Percentiles rank a stretch among this genome's conserved stretches.
Conservation (phyloP, 2,329 filamentous ascomycete genomes). For the Beauveria caledonica region DNA sequence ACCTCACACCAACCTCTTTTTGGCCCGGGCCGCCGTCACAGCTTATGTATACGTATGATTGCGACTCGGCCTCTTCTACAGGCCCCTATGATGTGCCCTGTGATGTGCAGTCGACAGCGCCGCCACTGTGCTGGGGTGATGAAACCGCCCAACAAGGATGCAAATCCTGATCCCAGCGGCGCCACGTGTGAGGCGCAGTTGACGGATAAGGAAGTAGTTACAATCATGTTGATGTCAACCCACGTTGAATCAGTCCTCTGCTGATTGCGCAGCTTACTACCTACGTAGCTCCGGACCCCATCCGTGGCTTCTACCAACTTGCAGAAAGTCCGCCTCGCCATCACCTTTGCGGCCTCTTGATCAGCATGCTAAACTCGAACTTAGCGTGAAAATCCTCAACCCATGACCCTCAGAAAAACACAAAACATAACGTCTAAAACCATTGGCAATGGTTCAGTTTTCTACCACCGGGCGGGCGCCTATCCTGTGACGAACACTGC, state of each 20-base stretch:
- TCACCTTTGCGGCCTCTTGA: too few relatives aligned
- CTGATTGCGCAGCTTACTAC: too few relatives aligned
- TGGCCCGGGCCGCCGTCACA: background rate
- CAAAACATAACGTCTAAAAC: background rate
- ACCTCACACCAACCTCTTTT: background rate
- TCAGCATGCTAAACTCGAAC: background rate
- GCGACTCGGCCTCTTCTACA: background rate
- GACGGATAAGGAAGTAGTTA: too few relatives aligned
- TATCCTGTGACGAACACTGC: background rate
- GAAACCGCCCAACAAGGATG: slow-evolving; percentile 4
- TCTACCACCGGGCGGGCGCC: background rate
- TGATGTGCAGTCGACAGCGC: background rate
- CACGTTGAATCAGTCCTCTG: background rate
- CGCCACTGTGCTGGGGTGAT: slow-evolving; percentile 3
- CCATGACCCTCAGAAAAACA: background rate
- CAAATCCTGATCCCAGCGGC: background rate
- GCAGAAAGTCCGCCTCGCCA: too few relatives aligned
- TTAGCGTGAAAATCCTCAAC: background rate
- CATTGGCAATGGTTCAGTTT: background rate
- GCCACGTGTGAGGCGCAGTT: slow-evolving; percentile 3
- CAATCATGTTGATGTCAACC: background rate
- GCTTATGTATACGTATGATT: background rate
- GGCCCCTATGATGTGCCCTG: background rate
- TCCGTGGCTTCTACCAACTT: too few relatives aligned
- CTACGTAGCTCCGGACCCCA: background rate